These are phyloP conservation scores for Fraxinus dipetala DNA, from an alignment of 305 asterid genomes.

Conservation along the genomic window DNA sequence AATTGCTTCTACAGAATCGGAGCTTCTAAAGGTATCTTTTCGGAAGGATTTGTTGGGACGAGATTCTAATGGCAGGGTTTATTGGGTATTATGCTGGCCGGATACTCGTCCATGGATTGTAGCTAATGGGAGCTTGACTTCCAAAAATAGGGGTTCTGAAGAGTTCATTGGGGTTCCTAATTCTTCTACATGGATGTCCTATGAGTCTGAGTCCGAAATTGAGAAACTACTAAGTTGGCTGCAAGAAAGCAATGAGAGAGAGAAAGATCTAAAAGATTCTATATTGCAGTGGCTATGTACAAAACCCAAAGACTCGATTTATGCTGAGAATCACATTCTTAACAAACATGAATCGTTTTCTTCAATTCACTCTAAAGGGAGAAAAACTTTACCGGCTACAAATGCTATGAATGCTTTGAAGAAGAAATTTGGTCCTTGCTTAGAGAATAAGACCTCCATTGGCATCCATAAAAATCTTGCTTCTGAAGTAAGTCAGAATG, in stretches of 20 bases:
- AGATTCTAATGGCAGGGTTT: conserved; percentile 77
- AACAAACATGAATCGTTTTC: conserved; percentile 29
- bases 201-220: conserved; percentile 58
- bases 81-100: conserved; percentile 63
- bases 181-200: conserved; percentile 67
- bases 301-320: conserved; percentile 40
- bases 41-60: conserved; percentile 82
- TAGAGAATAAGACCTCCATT: conserved; percentile 28
- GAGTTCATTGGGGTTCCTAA: conserved; percentile 44
- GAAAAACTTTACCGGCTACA: conserved; percentile 36
- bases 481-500: conserved; percentile 32
- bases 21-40: conserved; percentile 55
- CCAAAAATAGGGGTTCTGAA: conserved; percentile 39
- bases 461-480: conserved; percentile 32
- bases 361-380: conserved; percentile 21
- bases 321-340: conserved; percentile 37
- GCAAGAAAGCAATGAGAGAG: conserved; percentile 60
- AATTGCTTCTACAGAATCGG: conserved; percentile 57
- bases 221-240: conserved; percentile 77
- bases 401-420: conserved; percentile 60
- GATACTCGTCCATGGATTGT: conserved; percentile 62
- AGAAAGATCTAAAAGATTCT: conserved; percentile 71
- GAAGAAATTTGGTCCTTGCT: conserved; percentile 47
- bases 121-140: conserved; percentile 49
- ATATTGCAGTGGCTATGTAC: conserved; percentile 54